phyloP scores from a whole-genome alignment of 768 basidiomycete species.

The Pisolithus albus region DNA sequence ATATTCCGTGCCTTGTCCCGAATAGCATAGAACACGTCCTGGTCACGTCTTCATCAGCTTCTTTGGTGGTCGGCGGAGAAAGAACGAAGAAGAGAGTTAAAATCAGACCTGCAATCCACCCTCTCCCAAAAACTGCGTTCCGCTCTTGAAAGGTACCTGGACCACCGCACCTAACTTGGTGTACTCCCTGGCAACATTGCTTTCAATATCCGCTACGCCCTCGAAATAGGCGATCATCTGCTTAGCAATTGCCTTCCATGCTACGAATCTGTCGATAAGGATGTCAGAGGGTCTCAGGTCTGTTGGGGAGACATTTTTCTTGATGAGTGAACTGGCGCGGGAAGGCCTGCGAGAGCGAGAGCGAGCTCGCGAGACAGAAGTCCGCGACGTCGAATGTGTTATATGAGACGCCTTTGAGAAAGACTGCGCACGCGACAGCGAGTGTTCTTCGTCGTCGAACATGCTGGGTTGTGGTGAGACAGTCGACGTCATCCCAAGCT shows the following conservation, averaged over 20 bases:
- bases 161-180: slow-evolving; percentile 92
- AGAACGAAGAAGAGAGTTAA: not conserved
- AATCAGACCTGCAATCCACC: slow-evolving; percentile 74
- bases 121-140: slow-evolving; percentile 98
- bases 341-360: slow-evolving; percentile 34
- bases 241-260: slow-evolving; percentile 96
- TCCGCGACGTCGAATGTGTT: slow-evolving; percentile 48
- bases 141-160: slow-evolving; percentile 92
- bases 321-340: slow-evolving; percentile 81
- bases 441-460: slow-evolving; percentile 38
- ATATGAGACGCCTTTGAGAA: slow-evolving; percentile 52
- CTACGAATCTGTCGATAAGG: slow-evolving; percentile 89
- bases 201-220: slow-evolving; percentile 84
- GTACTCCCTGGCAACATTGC: slow-evolving; percentile 88
- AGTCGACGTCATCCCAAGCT: slow-evolving; percentile 1
- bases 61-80: not conserved
- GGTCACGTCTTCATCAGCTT: not conserved
- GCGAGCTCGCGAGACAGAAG: too few species aligned
- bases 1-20: slow-evolving; percentile 90
- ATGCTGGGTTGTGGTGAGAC: not conserved
- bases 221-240: slow-evolving; percentile 92
- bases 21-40: slow-evolving; percentile 91
- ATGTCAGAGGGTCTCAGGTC: slow-evolving; percentile 92
- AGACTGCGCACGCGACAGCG: slow-evolving; percentile 66
- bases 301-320: slow-evolving; percentile 86